phyloP scores from a whole-genome alignment of 2,329 filamentous ascomycete genomes.

The Penicillium brevicompactum region DNA sequence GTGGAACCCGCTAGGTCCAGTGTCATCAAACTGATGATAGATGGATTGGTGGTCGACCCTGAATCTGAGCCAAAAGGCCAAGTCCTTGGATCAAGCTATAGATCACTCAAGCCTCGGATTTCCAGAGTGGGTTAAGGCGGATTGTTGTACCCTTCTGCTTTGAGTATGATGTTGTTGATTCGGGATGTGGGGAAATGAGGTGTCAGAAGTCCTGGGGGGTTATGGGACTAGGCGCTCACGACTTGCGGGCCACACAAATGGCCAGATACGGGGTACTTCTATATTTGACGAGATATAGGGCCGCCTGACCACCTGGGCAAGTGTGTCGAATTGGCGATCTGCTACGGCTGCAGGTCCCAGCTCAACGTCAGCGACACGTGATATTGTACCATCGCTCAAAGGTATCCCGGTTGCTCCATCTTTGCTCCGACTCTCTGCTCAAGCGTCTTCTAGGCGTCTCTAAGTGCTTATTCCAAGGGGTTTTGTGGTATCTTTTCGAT shows the following conservation, averaged over 20 bases:
- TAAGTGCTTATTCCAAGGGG: too few relatives aligned
- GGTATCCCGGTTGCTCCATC: too few relatives aligned
- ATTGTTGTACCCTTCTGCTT: not conserved
- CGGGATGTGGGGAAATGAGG: not conserved
- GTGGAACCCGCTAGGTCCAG: not conserved
- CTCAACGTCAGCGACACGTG: conserved; percentile 11
- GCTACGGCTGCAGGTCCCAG: not conserved
- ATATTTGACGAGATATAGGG: not conserved
- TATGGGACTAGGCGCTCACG: not conserved
- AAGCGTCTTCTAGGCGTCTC: too few relatives aligned
- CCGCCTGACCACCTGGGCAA: not conserved
- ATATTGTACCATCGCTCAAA: not conserved
- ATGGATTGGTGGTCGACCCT: not conserved
- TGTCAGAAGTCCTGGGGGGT: not conserved
- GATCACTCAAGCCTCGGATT: too few relatives aligned
- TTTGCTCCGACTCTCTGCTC: too few relatives aligned
- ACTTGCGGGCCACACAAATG: not conserved
- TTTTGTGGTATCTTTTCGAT: not conserved
- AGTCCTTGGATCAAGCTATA: too few relatives aligned
- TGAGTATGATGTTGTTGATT: not conserved
- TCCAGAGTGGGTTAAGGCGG: too few relatives aligned
- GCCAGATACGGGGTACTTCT: not conserved
- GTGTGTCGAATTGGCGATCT: not conserved
- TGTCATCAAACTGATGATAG: not conserved
- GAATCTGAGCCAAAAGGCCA: too few relatives aligned